A percentile compares a stretch with the other conserved stretches of the same genome.
Conservation (phyloP, 345 rosid species). For the Populus alba region DNA sequence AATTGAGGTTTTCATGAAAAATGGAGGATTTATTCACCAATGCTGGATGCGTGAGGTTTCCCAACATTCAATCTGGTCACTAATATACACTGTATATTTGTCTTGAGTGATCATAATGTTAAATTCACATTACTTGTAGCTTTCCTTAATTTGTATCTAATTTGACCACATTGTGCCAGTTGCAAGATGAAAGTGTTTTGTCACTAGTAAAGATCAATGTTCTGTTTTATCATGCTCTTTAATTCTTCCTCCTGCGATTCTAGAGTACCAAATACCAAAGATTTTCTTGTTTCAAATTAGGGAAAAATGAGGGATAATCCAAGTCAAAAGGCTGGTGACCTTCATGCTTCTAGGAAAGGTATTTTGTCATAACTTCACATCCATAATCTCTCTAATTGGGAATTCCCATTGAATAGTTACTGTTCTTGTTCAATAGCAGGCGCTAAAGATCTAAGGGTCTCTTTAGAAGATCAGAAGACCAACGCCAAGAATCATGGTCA, state of each 20-base stretch:
- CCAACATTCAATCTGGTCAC: background rate
- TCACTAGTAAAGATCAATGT: background rate
- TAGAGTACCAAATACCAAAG: background rate
- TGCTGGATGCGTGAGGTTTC: background rate
- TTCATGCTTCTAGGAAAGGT: background rate
- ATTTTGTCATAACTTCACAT: background rate
- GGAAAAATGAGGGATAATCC: background rate
- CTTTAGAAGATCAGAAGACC: slow-evolving; percentile 30
- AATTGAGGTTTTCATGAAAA: background rate
- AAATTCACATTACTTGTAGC: background rate
- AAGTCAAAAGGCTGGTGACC: background rate
- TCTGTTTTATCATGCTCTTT: background rate
- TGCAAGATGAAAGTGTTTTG: background rate
- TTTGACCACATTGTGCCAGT: background rate
- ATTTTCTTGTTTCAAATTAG: background rate
- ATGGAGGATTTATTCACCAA: background rate
- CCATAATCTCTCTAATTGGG: background rate
- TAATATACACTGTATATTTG: too few species aligned
- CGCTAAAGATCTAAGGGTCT: slow-evolving; percentile 20
- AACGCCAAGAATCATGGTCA: slow-evolving; percentile 33
- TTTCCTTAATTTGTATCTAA: background rate
- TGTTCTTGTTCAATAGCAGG: slow-evolving; percentile 25
- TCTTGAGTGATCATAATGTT: background rate
- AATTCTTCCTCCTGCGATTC: background rate
- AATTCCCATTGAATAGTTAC: slow-evolving; percentile 17